These are phyloP conservation scores for Sechiopsis laciniata DNA, from an alignment of 306 rosid genomes.

Conservation along the genomic window DNA sequence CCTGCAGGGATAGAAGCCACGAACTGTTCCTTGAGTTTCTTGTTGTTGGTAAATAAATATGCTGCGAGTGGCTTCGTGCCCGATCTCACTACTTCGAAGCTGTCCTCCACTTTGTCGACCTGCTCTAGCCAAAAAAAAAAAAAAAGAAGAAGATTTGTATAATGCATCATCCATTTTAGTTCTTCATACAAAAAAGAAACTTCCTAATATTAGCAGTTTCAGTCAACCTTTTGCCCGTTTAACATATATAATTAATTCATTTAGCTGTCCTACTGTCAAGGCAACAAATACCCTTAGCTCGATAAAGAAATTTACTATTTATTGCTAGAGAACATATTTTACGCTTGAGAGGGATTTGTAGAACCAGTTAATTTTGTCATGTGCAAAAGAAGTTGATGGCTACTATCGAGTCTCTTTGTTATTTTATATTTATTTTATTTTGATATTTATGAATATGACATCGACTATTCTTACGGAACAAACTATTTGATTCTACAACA, in stretches of 20 bases:
- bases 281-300: not conserved
- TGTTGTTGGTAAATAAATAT: slow-evolving; percentile 72
- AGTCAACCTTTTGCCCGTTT: not conserved
- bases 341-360: not conserved
- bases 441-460: too few species aligned
- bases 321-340: not conserved
- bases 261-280: too few species aligned
- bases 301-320: not conserved
- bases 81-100: slow-evolving; percentile 67
- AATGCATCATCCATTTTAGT: not conserved
- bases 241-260: not conserved
- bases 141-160: not conserved
- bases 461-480: too few species aligned
- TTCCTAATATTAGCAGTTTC: not conserved
- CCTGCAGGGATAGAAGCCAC: slow-evolving; percentile 71
- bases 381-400: not conserved
- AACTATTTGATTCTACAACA: too few species aligned
- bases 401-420: too few species aligned
- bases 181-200: not conserved
- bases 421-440: too few species aligned
- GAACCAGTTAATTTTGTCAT: too few species aligned
- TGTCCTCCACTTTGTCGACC: slow-evolving; percentile 78
- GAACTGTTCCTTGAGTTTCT: slow-evolving; percentile 68
- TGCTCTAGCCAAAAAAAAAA: slow-evolving; percentile 26
- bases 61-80: slow-evolving; percentile 96